phyloP scores from a whole-genome alignment of 2,329 filamentous ascomycete species.

The Raffaelea ambrosiae region DNA sequence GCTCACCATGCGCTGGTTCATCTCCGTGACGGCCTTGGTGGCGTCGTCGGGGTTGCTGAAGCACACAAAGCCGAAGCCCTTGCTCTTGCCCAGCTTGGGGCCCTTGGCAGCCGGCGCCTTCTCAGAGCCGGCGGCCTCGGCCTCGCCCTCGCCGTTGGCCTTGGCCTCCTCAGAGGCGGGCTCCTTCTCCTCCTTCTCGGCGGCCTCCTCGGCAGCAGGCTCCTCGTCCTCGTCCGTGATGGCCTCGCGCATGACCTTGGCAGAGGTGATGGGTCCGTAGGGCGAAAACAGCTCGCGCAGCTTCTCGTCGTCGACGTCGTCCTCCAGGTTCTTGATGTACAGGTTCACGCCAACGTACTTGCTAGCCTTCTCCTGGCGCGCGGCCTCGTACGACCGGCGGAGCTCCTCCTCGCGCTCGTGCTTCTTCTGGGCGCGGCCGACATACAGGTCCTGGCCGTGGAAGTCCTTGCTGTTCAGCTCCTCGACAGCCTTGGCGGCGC shows the following conservation, averaged over 20 bases:
- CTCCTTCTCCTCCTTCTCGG: slow-evolving; percentile 45
- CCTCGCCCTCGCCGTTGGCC: slow-evolving; percentile 86
- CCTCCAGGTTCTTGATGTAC: slow-evolving; percentile 98
- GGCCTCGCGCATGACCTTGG: slow-evolving; percentile 96
- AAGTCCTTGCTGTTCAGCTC: slow-evolving; percentile 88
- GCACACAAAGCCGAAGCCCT: slow-evolving; percentile 99
- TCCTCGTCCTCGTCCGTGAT: slow-evolving; percentile 47
- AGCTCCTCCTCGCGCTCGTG: slow-evolving; percentile 99
- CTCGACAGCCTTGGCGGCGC: slow-evolving; percentile 77
- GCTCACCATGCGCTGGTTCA: slow-evolving; percentile 99
- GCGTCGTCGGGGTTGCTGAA: slow-evolving; percentile 99
- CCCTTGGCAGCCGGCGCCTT: slow-evolving; percentile 2
- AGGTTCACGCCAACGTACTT: slow-evolving; percentile 99
- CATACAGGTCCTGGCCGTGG: slow-evolving; percentile 91
- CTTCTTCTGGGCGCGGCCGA: slow-evolving; percentile 97
- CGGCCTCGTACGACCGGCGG: slow-evolving; percentile 96
- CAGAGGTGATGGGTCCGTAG: slow-evolving; percentile 92
- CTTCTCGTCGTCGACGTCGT: slow-evolving; percentile 97
- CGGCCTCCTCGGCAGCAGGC: slow-evolving; percentile 39
- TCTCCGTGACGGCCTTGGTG: slow-evolving; percentile 97
- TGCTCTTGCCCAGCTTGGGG: slow-evolving; percentile 88
- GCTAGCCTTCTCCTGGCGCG: slow-evolving; percentile 93
- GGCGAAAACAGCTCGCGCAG: slow-evolving; percentile 86
- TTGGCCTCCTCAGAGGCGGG: slow-evolving; percentile 47
- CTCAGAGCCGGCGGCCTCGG: not conserved